Evolutionary conservation across 371 early-diverging fungal species (phyloP), one percentile per base, ranked within the genome.

Genomic region (Zopfochytrium polystomum): DNA sequence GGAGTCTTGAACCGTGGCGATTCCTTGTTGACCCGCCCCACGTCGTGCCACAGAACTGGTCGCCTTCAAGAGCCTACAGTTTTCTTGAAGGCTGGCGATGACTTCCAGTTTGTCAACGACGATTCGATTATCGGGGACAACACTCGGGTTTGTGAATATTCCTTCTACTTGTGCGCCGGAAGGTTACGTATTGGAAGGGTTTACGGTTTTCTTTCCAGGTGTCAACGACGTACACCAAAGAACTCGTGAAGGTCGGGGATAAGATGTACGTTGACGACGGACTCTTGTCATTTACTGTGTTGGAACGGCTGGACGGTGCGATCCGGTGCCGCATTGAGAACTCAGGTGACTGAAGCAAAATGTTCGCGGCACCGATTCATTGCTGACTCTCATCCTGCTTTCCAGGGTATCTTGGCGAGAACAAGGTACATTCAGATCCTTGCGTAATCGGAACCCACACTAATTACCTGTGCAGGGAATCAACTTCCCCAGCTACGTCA

Each of bases 191-290:
- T 23, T 18, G 44, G n/a, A n/a, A n/a, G n/a, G n/a, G n/a, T n/a
- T n/a, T n/a, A n/a, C n/a, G n/a, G n/a, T n/a, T n/a, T n/a, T 33
- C 22, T 15, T 32, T 18, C 5, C 27, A 68, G 66, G 68, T 75
- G 23, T 57, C 77, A 2, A 76, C 75, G 15, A 75, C 73, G 23
- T 78, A 80, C 60, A 75, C 75, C 22, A 74, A 75, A 58, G 69
- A 80, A 63, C 60, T 76, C n/a, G 63, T 79, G 25, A 67, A 67
- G 32, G 58, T 67, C 33, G 82, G 75, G 11, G 76, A 75, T 57
- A 74, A 69, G 47, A 70, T 83, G 23, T 80, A 58, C 60, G 70
- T 83, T 52, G 75, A 84, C 55, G 85, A 86, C 60, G 81, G 83
- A 2, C 61, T 74, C 15, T 50, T 83, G 35, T 74, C 73, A 5